Evolutionary conservation across 2,329 filamentous ascomycete species (phyloP), one percentile per base, ranked within the genome.

Genomic region (Rutstroemia sp.): DNA sequence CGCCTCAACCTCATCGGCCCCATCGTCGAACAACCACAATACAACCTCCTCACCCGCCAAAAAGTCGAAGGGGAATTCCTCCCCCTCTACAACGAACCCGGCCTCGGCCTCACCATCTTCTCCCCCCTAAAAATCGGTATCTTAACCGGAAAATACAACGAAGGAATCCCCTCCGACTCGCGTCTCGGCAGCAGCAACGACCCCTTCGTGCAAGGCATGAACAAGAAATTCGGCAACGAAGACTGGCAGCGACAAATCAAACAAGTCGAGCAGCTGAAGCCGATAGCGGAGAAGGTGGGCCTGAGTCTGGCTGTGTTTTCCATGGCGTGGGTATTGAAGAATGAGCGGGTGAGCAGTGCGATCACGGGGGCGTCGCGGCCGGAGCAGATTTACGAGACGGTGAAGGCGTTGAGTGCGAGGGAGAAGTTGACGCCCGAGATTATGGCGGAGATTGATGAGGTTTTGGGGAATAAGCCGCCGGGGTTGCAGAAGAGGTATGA

Each of bases 101-200:
- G 82, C 6, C 74, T 83, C 1, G 84, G 84, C 3, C 72, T 86
- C 41, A 87, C 84, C 12, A 78, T 80, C 58, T 87, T 79, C 71
- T 82, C 78, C 2, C 85, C 84, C 1, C 71, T 88, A 18, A 77
- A 78, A 60, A 72, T 74, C 51, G 84, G 84, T 19, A 75, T 87
- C 58, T 71, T 87, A 60, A 82, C 82, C 0, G 85, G 84, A 48
- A 87, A 87, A 70, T 87, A 87, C 72, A 83, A 81, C 68, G 72
- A 84, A 62, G 81, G 80, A 27, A 79, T 85, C 42, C 82, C 82
- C 4, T 72, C 77, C 4, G 78, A 79, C 60, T 82, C 79, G n/a
- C 75, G 85, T 27, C 74, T 85, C 57, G 77, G 77, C 12, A 75
- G 77, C 63, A 73, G 79, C 52, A 77, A 85, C 59, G 73, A 78